Evolutionary conservation across 2,329 filamentous ascomycete genomes (phyloP).

Genomic region (Penicillium sp.): DNA sequence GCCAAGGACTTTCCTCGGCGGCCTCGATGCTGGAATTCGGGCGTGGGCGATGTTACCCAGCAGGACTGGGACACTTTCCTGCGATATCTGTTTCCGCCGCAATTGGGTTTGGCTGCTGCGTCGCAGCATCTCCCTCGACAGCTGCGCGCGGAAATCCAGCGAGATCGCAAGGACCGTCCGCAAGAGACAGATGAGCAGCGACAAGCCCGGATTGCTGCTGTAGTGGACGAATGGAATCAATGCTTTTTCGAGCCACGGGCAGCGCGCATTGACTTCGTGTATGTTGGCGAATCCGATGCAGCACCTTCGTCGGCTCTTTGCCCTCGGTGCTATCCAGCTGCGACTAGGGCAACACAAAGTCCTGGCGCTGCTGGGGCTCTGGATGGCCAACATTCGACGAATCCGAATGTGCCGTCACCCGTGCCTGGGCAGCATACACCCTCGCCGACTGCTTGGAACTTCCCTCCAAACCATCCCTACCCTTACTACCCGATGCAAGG

Average conservation of each 20-base stretch:
- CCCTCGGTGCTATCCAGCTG: conserved; percentile 46
- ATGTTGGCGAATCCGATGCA: conserved; percentile 39
- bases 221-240: conserved; percentile 50
- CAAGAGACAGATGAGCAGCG: conserved; percentile 49
- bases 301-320: conserved; percentile 44
- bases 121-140: conserved; percentile 44
- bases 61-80: conserved; percentile 51
- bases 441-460: conserved; percentile 20
- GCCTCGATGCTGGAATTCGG: conserved; percentile 46
- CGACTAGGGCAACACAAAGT: conserved; percentile 37
- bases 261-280: conserved; percentile 39
- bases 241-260: conserved; percentile 47
- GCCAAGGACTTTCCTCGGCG: conserved; percentile 48
- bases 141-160: conserved; percentile 45
- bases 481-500: conserved; percentile 15
- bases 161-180: conserved; percentile 47
- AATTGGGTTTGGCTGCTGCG: conserved; percentile 42
- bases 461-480: conserved; percentile 19
- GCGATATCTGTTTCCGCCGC: conserved; percentile 46
- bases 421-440: conserved; percentile 18
- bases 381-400: conserved; percentile 15
- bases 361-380: conserved; percentile 15
- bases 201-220: conserved; percentile 42
- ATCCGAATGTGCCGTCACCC: conserved; percentile 17
- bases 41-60: conserved; percentile 40